A percentile compares a stretch with the other conserved stretches of the same genome.
Evolutionary conservation across 2,329 filamentous ascomycete genomes (phyloP).

Genomic region (Hymenoscyphus infarciens): DNA sequence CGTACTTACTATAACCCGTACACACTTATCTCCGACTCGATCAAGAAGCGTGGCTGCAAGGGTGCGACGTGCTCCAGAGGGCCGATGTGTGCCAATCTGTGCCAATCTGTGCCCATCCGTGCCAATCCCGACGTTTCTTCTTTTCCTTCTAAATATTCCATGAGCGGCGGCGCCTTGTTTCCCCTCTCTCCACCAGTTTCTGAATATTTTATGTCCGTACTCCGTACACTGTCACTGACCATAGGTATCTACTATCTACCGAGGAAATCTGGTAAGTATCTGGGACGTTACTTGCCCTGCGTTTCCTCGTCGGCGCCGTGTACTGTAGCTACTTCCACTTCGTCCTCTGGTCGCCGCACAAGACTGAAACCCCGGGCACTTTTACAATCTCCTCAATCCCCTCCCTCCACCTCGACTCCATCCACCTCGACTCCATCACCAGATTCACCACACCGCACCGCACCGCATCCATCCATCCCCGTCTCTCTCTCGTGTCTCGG

Average conservation of each 20-base stretch:
- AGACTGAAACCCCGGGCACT: constrained; percentile 1
- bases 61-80: neutral
- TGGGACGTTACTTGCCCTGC: neutral
- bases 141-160: constrained; percentile 1
- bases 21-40: constrained; percentile 2
- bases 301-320: neutral
- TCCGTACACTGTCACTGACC: no score
- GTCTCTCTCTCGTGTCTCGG: no score
- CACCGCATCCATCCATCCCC: neutral
- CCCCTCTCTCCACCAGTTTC: neutral
- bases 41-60: constrained; percentile 3
- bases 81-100: no score
- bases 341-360: neutral
- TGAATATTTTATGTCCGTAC: no score
- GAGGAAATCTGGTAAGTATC: no score
- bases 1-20: neutral
- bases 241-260: no score
- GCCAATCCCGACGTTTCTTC: neutral
- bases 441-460: no score
- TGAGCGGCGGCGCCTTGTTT: neutral
- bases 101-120: neutral
- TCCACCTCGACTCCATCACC: neutral
- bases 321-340: neutral
- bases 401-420: neutral
- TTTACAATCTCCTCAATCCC: neutral